phyloP scores from a whole-genome alignment of 2,329 filamentous ascomycete genomes.

The Sordariomycetes sp. region DNA sequence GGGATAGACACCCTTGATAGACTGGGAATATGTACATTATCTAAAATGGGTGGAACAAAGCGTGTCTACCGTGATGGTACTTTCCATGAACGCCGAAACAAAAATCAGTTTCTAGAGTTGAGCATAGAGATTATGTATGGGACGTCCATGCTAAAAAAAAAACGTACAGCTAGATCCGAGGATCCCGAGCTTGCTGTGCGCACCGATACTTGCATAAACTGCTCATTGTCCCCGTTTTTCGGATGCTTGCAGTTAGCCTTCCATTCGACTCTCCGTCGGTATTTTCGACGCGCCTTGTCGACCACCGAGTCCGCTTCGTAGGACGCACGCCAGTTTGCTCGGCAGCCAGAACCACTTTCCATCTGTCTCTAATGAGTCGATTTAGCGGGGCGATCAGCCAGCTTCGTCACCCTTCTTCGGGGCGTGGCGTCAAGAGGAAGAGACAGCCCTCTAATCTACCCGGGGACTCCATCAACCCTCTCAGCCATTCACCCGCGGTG shows the following conservation, averaged over 20 bases:
- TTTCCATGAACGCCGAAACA: too few species aligned
- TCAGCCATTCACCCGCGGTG: conserved; percentile 31
- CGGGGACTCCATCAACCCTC: conserved; percentile 27
- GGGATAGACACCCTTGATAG: not conserved
- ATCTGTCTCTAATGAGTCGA: not conserved
- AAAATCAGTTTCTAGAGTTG: too few species aligned
- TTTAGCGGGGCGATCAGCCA: not conserved
- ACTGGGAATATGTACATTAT: not conserved
- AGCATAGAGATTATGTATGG: too few species aligned
- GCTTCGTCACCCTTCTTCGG: not conserved
- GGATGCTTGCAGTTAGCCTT: too few species aligned
- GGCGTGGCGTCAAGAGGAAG: not conserved
- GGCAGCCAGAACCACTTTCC: not conserved
- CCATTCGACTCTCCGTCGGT: too few species aligned
- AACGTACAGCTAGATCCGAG: not conserved
- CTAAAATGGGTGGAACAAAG: not conserved
- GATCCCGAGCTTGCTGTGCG: too few species aligned
- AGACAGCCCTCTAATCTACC: not conserved
- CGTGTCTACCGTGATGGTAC: not conserved
- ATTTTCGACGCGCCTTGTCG: too few species aligned
- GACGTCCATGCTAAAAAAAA: too few species aligned
- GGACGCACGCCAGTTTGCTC: too few species aligned
- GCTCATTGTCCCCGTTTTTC: too few species aligned
- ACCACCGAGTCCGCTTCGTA: too few species aligned
- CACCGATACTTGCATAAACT: too few species aligned